Evolutionary conservation across 768 basidiomycete species (phyloP), one percentile per base, ranked within the genome.

Genomic region (Chlorophyllum brunneum): DNA sequence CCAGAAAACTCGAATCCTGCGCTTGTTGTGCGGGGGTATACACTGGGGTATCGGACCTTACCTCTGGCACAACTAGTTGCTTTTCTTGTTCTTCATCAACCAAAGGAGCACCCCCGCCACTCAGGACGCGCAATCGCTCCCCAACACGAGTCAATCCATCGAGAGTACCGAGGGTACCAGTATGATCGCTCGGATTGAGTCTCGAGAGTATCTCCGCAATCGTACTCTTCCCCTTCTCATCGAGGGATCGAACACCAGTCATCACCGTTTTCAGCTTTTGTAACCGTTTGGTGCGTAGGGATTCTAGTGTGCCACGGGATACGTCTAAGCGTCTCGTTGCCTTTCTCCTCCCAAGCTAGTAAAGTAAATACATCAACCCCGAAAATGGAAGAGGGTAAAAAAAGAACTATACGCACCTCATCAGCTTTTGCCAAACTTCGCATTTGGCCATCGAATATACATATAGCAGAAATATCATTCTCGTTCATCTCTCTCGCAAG

Each of bases 391-490:
- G 36, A 41, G 10, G 22, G 15, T 29, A 23, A 16, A 27, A 37
- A 30, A 29, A 1, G 2, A 13, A 15, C 13, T 7, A 13, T 5
- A 62, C 74, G 45, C 49, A 87, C 90, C 78, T 93, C 91, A 30
- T 71, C 69, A 34, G 79, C 72, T 63, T 93, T 93, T 9, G 91
- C 90, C 13, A 63, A 44, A 61, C 69, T 82, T 20, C 90, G 79
- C 52, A 79, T 69, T 55, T 77, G 77, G 9, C 90, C 91, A 59
- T 93, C 90, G 59, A 92, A 93, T 1, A 93, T 82, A 60, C 89
- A 92, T 6, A 91, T 76, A 4, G 81, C 79, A 27, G 71, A 68
- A 2, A 92, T 78, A 11, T 71, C 71, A 24, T 73, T 65, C 13
- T 81, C 78, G 44, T 72, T 71, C 27, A 92, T 69, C 57, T 92